Conservation (phyloP, 371 early-diverging fungal genomes). For the Mortierella sp. region DNA sequence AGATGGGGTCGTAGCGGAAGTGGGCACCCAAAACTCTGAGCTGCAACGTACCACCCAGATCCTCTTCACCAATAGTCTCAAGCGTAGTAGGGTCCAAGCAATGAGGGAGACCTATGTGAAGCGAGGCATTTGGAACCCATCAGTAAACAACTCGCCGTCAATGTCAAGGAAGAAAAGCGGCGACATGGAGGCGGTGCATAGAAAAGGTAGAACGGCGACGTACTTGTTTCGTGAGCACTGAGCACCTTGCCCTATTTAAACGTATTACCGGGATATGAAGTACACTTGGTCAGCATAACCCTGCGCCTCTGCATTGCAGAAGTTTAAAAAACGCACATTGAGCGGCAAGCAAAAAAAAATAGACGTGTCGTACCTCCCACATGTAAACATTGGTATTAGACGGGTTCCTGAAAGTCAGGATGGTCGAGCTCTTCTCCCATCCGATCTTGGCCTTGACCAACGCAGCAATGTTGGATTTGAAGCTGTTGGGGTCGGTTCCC, state of each 20-base stretch:
- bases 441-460: slow-evolving; percentile 40
- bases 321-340: neutral
- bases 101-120: slow-evolving; percentile 37
- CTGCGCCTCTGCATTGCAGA: neutral
- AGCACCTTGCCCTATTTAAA: slow-evolving; percentile 52
- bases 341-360: neutral
- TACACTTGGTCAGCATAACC: neutral
- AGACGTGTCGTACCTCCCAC: slow-evolving; percentile 41
- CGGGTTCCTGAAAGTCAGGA: slow-evolving; percentile 50
- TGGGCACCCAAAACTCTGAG: slow-evolving; percentile 51
- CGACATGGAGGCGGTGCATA: neutral
- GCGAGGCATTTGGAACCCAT: too few species aligned
- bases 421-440: slow-evolving; percentile 48
- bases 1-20: slow-evolving; percentile 48
- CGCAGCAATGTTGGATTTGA: slow-evolving; percentile 35
- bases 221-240: slow-evolving; percentile 50
- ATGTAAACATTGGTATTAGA: slow-evolving; percentile 55
- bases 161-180: neutral
- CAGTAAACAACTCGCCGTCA: too few species aligned
- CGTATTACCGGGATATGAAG: too few species aligned
- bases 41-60: slow-evolving; percentile 29
- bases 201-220: neutral
- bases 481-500: slow-evolving; percentile 50
- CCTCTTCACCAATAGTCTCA: slow-evolving; percentile 51
- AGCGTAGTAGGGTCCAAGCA: slow-evolving; percentile 53